Evolutionary conservation across 345 rosid genomes (phyloP).

Genomic region (Excoecaria agallocha): DNA sequence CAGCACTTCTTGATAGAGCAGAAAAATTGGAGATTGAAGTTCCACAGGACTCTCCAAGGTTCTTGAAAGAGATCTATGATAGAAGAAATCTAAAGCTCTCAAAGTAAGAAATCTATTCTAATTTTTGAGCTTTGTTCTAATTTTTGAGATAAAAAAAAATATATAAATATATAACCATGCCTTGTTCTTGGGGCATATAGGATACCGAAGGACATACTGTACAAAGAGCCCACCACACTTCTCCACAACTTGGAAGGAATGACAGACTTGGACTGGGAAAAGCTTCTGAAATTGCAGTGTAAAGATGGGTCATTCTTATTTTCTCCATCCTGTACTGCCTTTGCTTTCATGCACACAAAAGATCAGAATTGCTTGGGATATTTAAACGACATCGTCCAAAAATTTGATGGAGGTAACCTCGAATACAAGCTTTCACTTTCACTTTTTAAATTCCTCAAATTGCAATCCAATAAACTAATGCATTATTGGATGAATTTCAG

Average conservation of each 20-base stretch:
- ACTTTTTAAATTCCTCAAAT: neutral
- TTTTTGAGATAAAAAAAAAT: no score
- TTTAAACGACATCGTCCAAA: conserved; percentile 53
- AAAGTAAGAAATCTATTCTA: conserved; percentile 37
- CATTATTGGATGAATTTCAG: conserved; percentile 29
- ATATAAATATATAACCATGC: no score
- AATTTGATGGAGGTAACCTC: conserved; percentile 63
- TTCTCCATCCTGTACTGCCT: conserved; percentile 96
- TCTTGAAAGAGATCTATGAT: conserved; percentile 50
- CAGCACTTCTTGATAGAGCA: conserved; percentile 72
- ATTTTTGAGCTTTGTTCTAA: no score
- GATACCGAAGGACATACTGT: conserved; percentile 88
- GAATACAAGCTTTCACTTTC: neutral
- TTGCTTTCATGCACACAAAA: conserved; percentile 76
- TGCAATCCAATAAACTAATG: neutral
- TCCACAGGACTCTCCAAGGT: conserved; percentile 47
- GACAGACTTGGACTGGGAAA: conserved; percentile 74
- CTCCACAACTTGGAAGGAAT: conserved; percentile 96
- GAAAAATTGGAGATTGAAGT: conserved; percentile 51
- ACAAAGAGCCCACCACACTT: conserved; percentile 82
- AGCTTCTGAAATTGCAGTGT: conserved; percentile 72
- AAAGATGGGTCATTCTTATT: conserved; percentile 85
- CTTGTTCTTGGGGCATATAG: conserved; percentile 37
- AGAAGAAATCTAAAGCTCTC: conserved; percentile 68
- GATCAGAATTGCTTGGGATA: conserved; percentile 61